Evolutionary conservation across 225 moss, liverwort and hornwort species (phyloP), one percentile per base, ranked within the genome.

Genomic region (Pleurozium schreberi): DNA sequence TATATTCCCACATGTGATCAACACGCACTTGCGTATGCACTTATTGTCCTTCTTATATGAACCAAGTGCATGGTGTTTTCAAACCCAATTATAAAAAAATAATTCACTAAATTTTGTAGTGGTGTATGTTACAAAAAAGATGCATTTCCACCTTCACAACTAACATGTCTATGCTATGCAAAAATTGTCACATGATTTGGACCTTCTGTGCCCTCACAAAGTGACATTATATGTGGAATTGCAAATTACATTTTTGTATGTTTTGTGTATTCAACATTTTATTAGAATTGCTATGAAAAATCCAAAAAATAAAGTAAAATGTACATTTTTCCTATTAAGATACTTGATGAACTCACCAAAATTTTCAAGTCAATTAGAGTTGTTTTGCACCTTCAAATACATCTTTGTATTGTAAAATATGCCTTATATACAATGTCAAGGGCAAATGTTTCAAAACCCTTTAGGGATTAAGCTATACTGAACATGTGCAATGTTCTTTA

Each of bases 291-390:
- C 8, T 50, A 12, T 8, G 31, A 50, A 75, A 50, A 50, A 21
- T 34, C 11, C 50, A 49, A 49, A 49, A 30, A 31, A 18, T 30
- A 12, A 18, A 31, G 11, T 20, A 12, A 20, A 75, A 20, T 21
- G 33, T 7, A 0, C 9, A 33, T 2, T 20, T 36, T 0, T 14
- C 3, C 1, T 0, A 2, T 31, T n/a, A n/a, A 0, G 12, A 34
- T 50, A 22, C 3, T 22, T 21, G 8, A 52, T 36, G 52, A 52
- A 7, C 22, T 52, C 3, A 21, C 8, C 13, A 52, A 20, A 34
- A 13, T 8, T 12, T 34, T 50, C 14, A 34, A 36, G 5, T 76
- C 52, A 21, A 22, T 21, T 22, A 52, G 14, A 52, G 0, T 2
- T 14, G 3, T 34, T 21, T 52, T 34, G 34, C 34, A 36, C 13